Evolutionary conservation across 2,329 filamentous ascomycete species (phyloP).

Genomic region (Colletotrichum salicis): DNA sequence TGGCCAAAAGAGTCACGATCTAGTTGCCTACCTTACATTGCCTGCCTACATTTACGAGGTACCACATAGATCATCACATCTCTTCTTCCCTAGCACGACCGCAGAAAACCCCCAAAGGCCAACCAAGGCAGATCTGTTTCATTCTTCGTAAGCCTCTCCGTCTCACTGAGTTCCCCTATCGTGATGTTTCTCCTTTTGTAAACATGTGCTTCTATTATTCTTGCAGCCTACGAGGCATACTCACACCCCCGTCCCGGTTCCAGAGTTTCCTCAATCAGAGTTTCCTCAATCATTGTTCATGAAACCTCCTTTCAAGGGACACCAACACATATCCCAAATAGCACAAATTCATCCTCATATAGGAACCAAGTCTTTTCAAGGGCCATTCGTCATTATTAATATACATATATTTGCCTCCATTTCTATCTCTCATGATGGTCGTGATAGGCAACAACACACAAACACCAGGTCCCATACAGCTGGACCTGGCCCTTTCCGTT

Average conservation of each 20-base stretch:
- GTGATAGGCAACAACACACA: background rate
- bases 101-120: too few relatives aligned
- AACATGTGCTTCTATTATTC: background rate
- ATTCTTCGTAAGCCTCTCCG: background rate
- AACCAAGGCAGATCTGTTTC: background rate
- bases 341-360: too few relatives aligned
- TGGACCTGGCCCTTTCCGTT: background rate
- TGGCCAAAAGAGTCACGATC: background rate
- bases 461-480: background rate
- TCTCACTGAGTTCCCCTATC: background rate
- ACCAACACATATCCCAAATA: background rate
- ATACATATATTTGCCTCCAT: constrained; percentile 25
- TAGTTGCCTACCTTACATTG: too few relatives aligned
- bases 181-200: background rate
- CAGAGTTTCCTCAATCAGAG: background rate
- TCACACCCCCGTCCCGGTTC: background rate
- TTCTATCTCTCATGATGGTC: constrained; percentile 3
- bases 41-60: too few relatives aligned
- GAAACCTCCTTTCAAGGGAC: background rate
- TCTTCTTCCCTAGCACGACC: too few relatives aligned
- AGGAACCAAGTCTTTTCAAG: constrained; percentile 4
- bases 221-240: background rate
- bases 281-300: too few relatives aligned
- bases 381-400: constrained; percentile 35
- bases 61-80: too few relatives aligned